Evolutionary conservation across 2,329 filamentous ascomycete genomes (phyloP), one percentile per base, ranked within the genome.

Genomic region (Teratosphaeria destructans): DNA sequence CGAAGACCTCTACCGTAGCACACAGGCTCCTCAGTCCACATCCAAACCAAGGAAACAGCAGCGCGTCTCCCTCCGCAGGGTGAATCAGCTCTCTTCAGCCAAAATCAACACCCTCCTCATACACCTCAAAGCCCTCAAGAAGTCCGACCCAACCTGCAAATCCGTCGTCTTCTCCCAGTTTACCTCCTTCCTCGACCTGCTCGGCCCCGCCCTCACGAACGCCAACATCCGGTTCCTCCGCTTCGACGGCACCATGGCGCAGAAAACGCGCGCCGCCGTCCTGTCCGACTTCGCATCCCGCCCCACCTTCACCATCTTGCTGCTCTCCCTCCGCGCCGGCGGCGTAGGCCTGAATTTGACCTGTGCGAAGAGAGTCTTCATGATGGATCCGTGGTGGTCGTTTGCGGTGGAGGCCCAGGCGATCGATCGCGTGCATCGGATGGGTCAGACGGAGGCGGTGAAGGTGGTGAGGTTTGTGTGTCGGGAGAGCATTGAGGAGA

Each of bases 361-460:
- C 0, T 86, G 86, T 65, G 94, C 94, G 5, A 90, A 87, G 64
- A 81, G 89, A 58, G 95, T 99, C 5, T 99, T 88, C 77, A 95
- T 99, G 89, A 97, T 99, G 94, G 94, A 99, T 74, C 94, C 94
- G 0, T 99, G 94, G 94, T 99, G 94, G 94, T 95, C 89, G 71
- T 99, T 93, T 74, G 92, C 94, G 0, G 87, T 97, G 12, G 94
- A 99, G 75, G 90, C 92, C 5, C 94, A 99, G 75, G 94, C 94
- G 8, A 97, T 99, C 69, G 94, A 99, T 76, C 89, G 94, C 1
- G 91, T 99, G 37, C 94, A 99, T 77, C 85, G 94, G 8, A 96
- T 99, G 89, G 94, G 94, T 0, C 94, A 99, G 73, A 85, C 88
- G 56, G 82, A 85, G 16, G 89, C 93, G 68, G 94, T 99, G 1